Evolutionary conservation across 2,329 filamentous ascomycete species (phyloP).

Genomic region (Plenodomus tracheiphilus): DNA sequence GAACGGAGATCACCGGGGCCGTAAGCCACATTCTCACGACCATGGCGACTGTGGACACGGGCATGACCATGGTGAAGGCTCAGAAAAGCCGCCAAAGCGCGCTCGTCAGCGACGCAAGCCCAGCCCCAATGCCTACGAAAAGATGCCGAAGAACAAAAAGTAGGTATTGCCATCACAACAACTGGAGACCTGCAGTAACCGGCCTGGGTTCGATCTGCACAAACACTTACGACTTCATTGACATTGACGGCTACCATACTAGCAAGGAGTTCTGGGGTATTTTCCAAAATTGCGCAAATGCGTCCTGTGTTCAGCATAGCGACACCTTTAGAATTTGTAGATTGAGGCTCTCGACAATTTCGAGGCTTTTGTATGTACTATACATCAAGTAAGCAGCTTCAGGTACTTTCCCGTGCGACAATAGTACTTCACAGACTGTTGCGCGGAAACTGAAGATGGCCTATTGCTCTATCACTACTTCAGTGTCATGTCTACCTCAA

Average conservation of each 20-base stretch:
- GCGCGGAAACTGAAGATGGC: background rate
- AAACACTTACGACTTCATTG: slow-evolving; percentile 7
- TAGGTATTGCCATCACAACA: slow-evolving; percentile 8
- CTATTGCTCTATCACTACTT: background rate
- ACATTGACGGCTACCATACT: slow-evolving; percentile 1
- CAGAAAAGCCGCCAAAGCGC: slow-evolving; percentile 44
- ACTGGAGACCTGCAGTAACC: slow-evolving; percentile 3
- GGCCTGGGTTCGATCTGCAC: slow-evolving; percentile 8
- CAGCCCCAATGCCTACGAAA: slow-evolving; percentile 83
- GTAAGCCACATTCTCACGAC: slow-evolving; percentile 31
- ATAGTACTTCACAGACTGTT: background rate
- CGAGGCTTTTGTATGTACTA: background rate
- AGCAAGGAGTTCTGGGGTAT: slow-evolving; percentile 15
- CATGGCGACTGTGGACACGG: slow-evolving; percentile 45
- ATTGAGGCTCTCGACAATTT: background rate
- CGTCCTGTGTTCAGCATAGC: background rate
- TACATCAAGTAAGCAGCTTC: background rate
- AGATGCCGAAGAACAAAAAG: slow-evolving; percentile 62
- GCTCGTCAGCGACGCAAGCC: slow-evolving; percentile 54
- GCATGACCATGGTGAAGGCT: slow-evolving; percentile 46
- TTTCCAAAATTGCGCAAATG: background rate
- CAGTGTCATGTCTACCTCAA: no score
- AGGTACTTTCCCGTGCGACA: background rate
- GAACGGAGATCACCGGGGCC: slow-evolving; percentile 26
- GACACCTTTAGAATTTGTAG: background rate